A percentile compares a stretch with the other conserved stretches of the same genome.
Conservation (phyloP, 176 grass and related monocot species). For the Ensete ventricosum region DNA sequence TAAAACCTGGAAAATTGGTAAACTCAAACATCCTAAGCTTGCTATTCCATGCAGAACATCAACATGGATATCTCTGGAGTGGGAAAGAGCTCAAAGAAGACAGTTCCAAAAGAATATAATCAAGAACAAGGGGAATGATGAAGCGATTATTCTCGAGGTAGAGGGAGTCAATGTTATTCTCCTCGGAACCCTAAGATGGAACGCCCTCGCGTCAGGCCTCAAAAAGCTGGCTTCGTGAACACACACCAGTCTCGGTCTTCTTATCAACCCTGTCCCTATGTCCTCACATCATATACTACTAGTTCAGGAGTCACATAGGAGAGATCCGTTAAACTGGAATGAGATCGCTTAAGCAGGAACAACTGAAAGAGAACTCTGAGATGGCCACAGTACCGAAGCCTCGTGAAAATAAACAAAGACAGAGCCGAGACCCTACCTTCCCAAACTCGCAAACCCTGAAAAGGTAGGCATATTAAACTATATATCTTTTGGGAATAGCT, state of each 20-base stretch:
- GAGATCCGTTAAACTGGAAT: background rate
- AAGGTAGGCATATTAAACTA: background rate
- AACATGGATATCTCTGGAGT: background rate
- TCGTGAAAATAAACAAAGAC: constrained; percentile 8
- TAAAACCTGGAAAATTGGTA: background rate
- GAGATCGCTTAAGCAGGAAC: constrained; percentile 2
- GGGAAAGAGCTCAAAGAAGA: background rate
- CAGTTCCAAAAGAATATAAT: background rate
- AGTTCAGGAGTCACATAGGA: background rate
- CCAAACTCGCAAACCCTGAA: background rate
- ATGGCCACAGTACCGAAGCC: background rate
- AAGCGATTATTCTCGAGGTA: constrained; percentile 53
- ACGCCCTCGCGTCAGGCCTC: constrained; percentile 30
- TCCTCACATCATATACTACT: background rate
- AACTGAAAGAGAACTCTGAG: constrained; percentile 6
- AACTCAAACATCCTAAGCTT: constrained; percentile 3
- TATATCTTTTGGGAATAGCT: background rate
- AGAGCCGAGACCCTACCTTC: background rate
- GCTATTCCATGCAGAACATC: background rate
- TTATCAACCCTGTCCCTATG: background rate
- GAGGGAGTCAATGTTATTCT: constrained; percentile 25
- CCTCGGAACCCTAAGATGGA: constrained; percentile 47
- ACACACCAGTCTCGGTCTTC: background rate
- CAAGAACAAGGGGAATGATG: constrained; percentile 22
- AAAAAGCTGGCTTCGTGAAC: constrained; percentile 13